Evolutionary conservation across 768 basidiomycete species (phyloP).

Genomic region (Pholiota microspora): DNA sequence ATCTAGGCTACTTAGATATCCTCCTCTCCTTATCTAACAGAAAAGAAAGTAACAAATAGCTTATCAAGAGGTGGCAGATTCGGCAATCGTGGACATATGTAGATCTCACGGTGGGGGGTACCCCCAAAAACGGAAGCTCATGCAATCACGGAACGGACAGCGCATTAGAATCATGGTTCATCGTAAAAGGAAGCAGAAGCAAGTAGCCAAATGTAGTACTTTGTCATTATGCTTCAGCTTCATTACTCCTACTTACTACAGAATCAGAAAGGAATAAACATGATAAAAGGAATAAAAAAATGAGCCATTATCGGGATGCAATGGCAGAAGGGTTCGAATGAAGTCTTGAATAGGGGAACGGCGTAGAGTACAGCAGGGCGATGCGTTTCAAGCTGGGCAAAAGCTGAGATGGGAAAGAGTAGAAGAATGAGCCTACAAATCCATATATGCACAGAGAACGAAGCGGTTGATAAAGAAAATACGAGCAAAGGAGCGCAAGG

Average conservation of each 20-base stretch:
- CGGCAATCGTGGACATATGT: too few relatives aligned
- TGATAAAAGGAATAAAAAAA: not conserved
- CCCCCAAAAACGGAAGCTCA: too few relatives aligned
- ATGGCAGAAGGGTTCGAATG: not conserved
- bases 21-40: too few relatives aligned
- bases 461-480: not conserved
- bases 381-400: not conserved
- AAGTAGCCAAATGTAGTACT: too few relatives aligned
- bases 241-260: not conserved
- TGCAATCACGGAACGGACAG: too few relatives aligned
- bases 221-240: too few relatives aligned
- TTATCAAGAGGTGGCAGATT: too few relatives aligned
- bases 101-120: too few relatives aligned
- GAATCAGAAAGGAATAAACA: not conserved
- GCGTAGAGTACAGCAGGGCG: not conserved
- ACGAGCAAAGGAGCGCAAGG: not conserved
- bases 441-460: not conserved
- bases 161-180: too few relatives aligned
- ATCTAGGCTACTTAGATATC: too few relatives aligned
- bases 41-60: too few relatives aligned
- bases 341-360: not conserved
- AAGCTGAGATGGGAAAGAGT: not conserved
- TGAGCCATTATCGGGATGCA: not conserved
- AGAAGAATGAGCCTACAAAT: not conserved
- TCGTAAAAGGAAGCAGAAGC: too few relatives aligned